phyloP scores from a whole-genome alignment of 1,284 basidiomycete genomes.

The Inonotus hispidus region DNA sequence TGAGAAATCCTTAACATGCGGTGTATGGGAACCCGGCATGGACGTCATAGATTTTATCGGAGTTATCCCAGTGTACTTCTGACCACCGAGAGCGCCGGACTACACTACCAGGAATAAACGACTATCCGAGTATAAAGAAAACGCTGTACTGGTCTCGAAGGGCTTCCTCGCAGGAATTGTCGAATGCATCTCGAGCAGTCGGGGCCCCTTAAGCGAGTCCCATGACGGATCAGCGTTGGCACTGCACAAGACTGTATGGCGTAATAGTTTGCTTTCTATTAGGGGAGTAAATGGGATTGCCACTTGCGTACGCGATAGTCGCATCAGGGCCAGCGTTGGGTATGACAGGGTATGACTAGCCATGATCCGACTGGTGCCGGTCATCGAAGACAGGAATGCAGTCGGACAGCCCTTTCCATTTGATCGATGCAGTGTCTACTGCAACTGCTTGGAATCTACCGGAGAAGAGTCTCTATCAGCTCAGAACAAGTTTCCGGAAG shows the following conservation, averaged over 20 bases:
- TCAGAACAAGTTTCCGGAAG: conserved; percentile 28
- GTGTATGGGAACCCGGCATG: too few relatives aligned
- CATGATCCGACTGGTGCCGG: conserved; percentile 30
- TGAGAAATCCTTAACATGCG: too few relatives aligned
- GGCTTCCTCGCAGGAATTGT: neutral
- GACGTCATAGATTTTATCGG: too few relatives aligned
- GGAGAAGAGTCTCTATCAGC: conserved; percentile 25
- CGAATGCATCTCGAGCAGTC: conserved; percentile 14
- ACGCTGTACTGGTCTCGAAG: too few relatives aligned
- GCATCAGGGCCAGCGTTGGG: conserved; percentile 22
- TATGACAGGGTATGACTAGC: conserved; percentile 25
- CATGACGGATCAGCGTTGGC: conserved; percentile 20
- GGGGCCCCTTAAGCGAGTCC: conserved; percentile 19
- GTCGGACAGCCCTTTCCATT: conserved; percentile 39
- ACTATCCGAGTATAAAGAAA: too few relatives aligned
- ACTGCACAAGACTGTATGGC: neutral
- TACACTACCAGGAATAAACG: too few relatives aligned
- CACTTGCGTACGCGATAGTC: neutral
- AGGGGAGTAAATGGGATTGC: too few relatives aligned
- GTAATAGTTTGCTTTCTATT: too few relatives aligned
- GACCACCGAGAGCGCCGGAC: too few relatives aligned
- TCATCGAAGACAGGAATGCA: conserved; percentile 39
- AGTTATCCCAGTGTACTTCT: too few relatives aligned
- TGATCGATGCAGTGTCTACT: conserved; percentile 33
- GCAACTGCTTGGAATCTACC: conserved; percentile 33